A percentile compares a stretch with the other conserved stretches of the same genome.
Evolutionary conservation across 257 asterid genomes (phyloP).

Genomic region (Przewalskia tangutica): DNA sequence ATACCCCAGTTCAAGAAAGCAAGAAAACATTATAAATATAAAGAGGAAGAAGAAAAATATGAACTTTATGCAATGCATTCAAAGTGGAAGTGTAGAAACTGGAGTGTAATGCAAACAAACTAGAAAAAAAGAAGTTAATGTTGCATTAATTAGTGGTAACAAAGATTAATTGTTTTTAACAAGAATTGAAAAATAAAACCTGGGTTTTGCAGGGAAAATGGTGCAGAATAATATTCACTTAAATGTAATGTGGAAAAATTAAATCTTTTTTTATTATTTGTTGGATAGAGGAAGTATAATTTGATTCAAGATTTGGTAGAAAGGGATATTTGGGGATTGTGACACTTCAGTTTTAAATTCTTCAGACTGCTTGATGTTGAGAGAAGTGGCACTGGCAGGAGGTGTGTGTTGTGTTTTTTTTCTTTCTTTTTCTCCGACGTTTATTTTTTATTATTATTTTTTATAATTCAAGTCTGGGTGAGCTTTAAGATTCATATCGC

Average conservation of each 20-base stretch:
- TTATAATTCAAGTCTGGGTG: too few relatives aligned
- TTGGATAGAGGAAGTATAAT: too few relatives aligned
- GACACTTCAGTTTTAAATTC: not conserved
- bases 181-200: not conserved
- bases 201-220: not conserved
- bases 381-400: not conserved
- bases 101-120: not conserved
- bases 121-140: not conserved
- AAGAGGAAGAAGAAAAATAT: not conserved
- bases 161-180: not conserved
- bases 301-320: not conserved
- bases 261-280: not conserved
- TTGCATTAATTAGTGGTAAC: not conserved
- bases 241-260: not conserved
- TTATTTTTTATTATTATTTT: too few relatives aligned
- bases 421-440: too few relatives aligned
- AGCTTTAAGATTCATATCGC: too few relatives aligned
- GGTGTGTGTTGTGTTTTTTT: too few relatives aligned
- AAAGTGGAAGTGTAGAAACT: not conserved
- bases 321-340: not conserved
- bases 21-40: not conserved
- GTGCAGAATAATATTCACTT: not conserved
- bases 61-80: not conserved
- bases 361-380: not conserved
- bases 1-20: not conserved